Base-by-base conservation (phyloP, 2,329 filamentous ascomycete species). In the Zymoseptoria crescenta region DNA sequence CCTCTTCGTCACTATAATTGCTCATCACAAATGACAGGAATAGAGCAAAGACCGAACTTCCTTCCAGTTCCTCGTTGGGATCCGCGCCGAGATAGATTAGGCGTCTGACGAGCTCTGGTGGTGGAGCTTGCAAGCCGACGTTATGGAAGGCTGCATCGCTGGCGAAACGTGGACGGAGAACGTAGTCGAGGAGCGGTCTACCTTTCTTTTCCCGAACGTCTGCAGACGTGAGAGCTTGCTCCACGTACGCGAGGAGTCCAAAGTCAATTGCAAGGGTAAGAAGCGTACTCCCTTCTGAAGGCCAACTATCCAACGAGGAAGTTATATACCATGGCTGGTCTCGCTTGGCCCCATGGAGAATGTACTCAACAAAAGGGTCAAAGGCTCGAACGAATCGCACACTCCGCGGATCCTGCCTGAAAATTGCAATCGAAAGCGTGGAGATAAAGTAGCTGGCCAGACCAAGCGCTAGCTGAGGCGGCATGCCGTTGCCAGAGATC, bases 361-460 rank as follows among this genome's bases (percentile, higher is more conserved):
- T 19, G 8, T 16, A 8, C 10, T 53, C 28, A 7, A 28, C 19
- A 49, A 57, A 10, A 24, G 35, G 56, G 8, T 10, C 28, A 48
- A 57, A 57, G 13, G 30, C 35, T 20, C 10, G 10, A 8, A 28
- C 28, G 27, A 53, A 54, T 19, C 49, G 21, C 5, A 30, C 50
- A 54, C 27, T 53, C 8, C 30, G 30, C 8, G 19, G 16, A 48
- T 53, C 56, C 3, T 27, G 27, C 30, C 57, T 21, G 48, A 55
- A 60, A 45, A 9, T 13, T 4, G 59, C 52, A 10, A 60, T 24
- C 9, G 59, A 57, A 19, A 60, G 59, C 10, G 56, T 52, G 51
- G 50, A 57, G 50, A 60, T 48, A 8, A 54, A 52, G 30, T 58
- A 58, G 52, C 59, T 60, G 9, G 59, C 52, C n/a, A 55, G 29